phyloP scores from a whole-genome alignment of 2,329 filamentous ascomycete species.

The Shiraia sp. region DNA sequence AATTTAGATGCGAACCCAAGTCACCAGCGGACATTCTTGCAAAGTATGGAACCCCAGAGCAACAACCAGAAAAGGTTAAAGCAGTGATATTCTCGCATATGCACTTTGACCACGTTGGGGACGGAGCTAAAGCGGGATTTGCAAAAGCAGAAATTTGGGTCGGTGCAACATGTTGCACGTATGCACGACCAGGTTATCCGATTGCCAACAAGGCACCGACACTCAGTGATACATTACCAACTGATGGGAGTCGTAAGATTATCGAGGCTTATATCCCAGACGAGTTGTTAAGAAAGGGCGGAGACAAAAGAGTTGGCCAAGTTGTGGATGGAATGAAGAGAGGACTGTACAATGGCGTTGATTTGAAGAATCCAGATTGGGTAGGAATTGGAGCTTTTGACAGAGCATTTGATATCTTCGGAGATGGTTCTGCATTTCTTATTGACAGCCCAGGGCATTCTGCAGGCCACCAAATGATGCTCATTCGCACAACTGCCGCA shows the following conservation, averaged over 20 bases:
- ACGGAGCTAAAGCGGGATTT: slow-evolving; percentile 44
- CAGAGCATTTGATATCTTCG: slow-evolving; percentile 52
- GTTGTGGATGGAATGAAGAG: slow-evolving; percentile 25
- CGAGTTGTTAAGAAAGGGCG: slow-evolving; percentile 27
- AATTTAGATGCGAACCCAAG: slow-evolving; percentile 41
- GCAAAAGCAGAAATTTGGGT: slow-evolving; percentile 44
- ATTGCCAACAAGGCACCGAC: slow-evolving; percentile 22
- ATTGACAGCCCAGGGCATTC: slow-evolving; percentile 58
- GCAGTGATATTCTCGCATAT: slow-evolving; percentile 46
- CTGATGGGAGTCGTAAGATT: slow-evolving; percentile 50
- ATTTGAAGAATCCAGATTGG: slow-evolving; percentile 35
- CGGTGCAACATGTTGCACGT: slow-evolving; percentile 40
- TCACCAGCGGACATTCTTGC: slow-evolving; percentile 33
- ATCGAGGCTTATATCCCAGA: slow-evolving; percentile 33
- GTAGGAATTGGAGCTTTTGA: slow-evolving; percentile 49
- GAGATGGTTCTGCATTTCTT: slow-evolving; percentile 54
- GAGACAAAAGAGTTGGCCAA: slow-evolving; percentile 29
- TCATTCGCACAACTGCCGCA: slow-evolving; percentile 25
- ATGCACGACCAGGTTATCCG: slow-evolving; percentile 37
- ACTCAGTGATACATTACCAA: slow-evolving; percentile 50
- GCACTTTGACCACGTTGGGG: slow-evolving; percentile 49
- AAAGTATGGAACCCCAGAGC: slow-evolving; percentile 29
- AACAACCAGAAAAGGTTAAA: slow-evolving; percentile 45
- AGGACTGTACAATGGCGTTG: slow-evolving; percentile 33
- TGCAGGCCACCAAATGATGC: slow-evolving; percentile 54